Evolutionary conservation across 257 asterid genomes (phyloP).

Genomic region (Orobanche coerulescens): DNA sequence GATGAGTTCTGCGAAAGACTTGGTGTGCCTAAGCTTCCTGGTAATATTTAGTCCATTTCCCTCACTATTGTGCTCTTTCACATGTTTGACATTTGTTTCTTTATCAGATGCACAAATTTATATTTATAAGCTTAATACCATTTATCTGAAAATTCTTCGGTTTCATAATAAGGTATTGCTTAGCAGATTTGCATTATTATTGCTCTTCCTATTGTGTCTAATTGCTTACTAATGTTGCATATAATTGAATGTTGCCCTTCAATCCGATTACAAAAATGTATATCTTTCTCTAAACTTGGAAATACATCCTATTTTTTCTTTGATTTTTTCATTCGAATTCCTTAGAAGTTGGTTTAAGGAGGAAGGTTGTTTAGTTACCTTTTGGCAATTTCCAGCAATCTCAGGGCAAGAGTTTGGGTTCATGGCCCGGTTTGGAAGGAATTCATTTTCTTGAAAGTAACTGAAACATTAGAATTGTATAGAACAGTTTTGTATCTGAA

Average conservation of each 20-base stretch:
- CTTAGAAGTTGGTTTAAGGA: neutral
- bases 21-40: slow-evolving; percentile 95
- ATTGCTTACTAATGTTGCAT: slow-evolving; percentile 5
- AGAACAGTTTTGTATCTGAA: neutral
- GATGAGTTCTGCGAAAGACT: slow-evolving; percentile 85
- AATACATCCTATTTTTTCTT: neutral
- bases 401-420: neutral
- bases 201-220: neutral
- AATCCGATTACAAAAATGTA: neutral
- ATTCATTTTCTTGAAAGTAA: neutral
- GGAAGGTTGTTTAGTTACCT: neutral
- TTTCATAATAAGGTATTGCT: neutral
- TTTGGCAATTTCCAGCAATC: neutral
- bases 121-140: neutral
- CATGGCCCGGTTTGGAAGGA: neutral
- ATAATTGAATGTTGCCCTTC: slow-evolving; percentile 5
- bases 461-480: neutral
- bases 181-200: slow-evolving; percentile 2
- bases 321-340: neutral
- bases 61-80: neutral
- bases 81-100: neutral
- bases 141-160: neutral
- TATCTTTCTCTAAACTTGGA: neutral
- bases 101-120: neutral
- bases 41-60: slow-evolving; percentile 30